Conservation (phyloP, 495 filamentous ascomycete genomes). For the Aspergillus wentii region DNA sequence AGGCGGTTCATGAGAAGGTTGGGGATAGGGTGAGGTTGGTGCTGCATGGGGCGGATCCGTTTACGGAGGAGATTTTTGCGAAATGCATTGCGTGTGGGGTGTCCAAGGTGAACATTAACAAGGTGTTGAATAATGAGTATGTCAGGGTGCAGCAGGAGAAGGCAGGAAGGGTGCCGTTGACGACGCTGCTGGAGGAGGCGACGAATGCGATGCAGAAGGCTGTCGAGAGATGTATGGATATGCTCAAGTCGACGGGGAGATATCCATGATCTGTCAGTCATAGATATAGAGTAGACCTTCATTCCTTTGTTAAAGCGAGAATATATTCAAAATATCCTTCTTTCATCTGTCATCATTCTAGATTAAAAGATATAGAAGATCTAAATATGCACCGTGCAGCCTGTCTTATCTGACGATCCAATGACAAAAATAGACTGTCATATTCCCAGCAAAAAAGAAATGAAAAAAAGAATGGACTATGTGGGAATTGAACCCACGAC, state of each 20-base stretch:
- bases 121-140: conserved; percentile 72
- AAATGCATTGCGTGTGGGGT: conserved; percentile 68
- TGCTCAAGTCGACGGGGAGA: conserved; percentile 62
- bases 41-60: conserved; percentile 75
- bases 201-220: conserved; percentile 70
- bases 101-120: conserved; percentile 79
- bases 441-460: too few relatives aligned
- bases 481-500: conserved; percentile 23
- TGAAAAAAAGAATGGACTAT: conserved; percentile 11
- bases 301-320: too few relatives aligned
- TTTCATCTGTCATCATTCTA: too few relatives aligned
- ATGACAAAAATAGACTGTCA: too few relatives aligned
- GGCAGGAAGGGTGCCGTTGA: conserved; percentile 60
- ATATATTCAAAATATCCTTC: too few relatives aligned
- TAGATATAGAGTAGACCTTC: too few relatives aligned
- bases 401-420: too few relatives aligned
- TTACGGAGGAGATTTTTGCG: conserved; percentile 61
- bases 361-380: too few relatives aligned
- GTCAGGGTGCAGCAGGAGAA: conserved; percentile 61
- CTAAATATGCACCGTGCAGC: too few relatives aligned
- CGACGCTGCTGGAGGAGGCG: conserved; percentile 65
- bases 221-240: conserved; percentile 70
- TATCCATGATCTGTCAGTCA: conserved; percentile 16
- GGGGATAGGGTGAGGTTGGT: conserved; percentile 62
- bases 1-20: conserved; percentile 56